These are phyloP conservation scores for Fusarium sp. DNA, from an alignment of 2,329 filamentous ascomycete species.

Conservation along the genomic window DNA sequence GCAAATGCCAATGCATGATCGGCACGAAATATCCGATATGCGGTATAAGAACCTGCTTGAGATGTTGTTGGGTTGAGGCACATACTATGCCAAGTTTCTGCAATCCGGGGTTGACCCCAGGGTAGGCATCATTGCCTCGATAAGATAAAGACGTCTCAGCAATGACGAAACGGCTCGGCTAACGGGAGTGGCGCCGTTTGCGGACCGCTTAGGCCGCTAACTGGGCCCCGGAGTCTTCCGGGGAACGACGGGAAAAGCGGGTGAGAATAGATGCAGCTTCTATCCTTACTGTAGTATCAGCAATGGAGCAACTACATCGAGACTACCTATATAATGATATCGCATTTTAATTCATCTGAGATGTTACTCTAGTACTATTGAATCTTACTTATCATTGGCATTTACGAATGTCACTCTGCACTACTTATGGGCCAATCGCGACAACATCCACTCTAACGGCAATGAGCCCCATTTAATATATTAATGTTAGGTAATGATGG, in stretches of 20 bases:
- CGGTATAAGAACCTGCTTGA: not conserved
- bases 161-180: not conserved
- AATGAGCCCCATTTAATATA: conserved; percentile 6
- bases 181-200: not conserved
- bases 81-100: not conserved
- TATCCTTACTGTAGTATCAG: no score
- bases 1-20: conserved; percentile 11
- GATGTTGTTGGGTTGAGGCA: not conserved
- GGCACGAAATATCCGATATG: not conserved
- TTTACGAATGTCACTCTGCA: not conserved
- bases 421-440: not conserved
- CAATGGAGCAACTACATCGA: not conserved
- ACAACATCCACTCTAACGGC: not conserved
- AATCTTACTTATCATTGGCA: not conserved
- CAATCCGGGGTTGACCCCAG: not conserved
- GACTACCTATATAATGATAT: not conserved
- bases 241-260: not conserved
- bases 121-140: not conserved
- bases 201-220: not conserved
- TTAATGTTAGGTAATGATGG: conserved; percentile 18
- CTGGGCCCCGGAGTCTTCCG: no score
- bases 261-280: not conserved
- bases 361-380: accelerated
- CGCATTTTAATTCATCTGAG: not conserved
- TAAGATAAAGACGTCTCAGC: not conserved